phyloP scores from a whole-genome alignment of 225 moss, liverwort and hornwort genomes.

The Polytrichum formosum region DNA sequence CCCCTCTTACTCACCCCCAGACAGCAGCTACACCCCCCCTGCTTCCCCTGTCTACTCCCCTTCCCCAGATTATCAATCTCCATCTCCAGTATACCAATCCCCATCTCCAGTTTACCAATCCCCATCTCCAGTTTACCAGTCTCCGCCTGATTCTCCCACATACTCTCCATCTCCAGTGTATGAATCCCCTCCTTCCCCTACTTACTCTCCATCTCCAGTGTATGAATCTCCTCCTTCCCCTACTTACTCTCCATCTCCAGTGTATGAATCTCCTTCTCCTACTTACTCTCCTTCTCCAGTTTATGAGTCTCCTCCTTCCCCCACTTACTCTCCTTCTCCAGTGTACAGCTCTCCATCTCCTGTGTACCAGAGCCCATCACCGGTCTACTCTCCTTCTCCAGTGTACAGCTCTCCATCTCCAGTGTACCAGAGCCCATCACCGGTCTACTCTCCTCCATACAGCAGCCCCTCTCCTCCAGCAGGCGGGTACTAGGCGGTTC shows the following conservation, averaged over 20 bases:
- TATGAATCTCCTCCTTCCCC: not conserved
- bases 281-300: not conserved
- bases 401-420: not conserved
- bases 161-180: too few relatives aligned
- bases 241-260: not conserved
- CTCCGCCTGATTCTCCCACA: not conserved
- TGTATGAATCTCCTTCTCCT: not conserved
- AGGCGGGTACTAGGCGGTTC: not conserved
- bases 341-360: not conserved
- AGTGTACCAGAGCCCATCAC: too few relatives aligned
- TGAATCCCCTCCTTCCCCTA: not conserved
- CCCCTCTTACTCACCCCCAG: not conserved
- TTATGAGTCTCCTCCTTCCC: not conserved
- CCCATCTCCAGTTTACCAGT: not conserved
- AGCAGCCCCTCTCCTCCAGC: not conserved
- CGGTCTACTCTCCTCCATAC: constrained; percentile 1
- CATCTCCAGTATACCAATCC: too few relatives aligned
- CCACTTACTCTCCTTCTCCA: not conserved
- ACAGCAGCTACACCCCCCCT: not conserved
- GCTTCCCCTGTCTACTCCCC: not conserved
- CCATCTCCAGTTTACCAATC: not conserved
- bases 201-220: not conserved
- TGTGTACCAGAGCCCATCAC: not conserved
- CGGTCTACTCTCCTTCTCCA: not conserved
- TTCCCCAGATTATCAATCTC: too few relatives aligned